Evolutionary conservation across 2,329 filamentous ascomycete species (phyloP), one percentile per base, ranked within the genome.

Genomic region (Ophiognomonia clavigignenti-juglandacearum): DNA sequence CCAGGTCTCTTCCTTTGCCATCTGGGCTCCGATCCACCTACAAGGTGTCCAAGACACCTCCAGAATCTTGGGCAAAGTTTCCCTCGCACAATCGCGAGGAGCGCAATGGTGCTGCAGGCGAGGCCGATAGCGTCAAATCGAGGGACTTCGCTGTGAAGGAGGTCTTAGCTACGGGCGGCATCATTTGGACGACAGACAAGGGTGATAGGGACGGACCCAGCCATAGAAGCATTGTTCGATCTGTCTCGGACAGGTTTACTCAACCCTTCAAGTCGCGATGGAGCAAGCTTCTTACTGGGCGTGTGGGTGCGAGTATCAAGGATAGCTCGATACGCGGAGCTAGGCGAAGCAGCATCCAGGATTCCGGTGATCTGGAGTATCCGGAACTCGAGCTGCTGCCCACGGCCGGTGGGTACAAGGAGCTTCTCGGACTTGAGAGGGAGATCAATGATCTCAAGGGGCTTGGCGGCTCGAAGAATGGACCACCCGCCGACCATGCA

Each of bases 11-110:
- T 18, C 11, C 23, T 16, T 9, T 27, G 14, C 18, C 39, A n/a
- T 18, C 39, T 14, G 16, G 13, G 10, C 16, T 36, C 1, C 39
- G 26, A 16, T n/a, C 23, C 11, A 9, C 24, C 45, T 23, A n/a
- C 32, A 39, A 31, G 31, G 16, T 22, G 9, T 27, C 27, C 8
- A 44, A 29, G 6, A 44, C 39, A 19, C 19, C 46, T 42, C 61
- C 63, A 4, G 53, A 52, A 13, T 59, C 64, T 7, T 69, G 67
- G 66, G 54, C 65, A 9, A 64, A 47, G 23, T 67, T 60, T 43
- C 57, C 62, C 16, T 64, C 65, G 3, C 55, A 61, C 26, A 61
- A 55, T 4, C 56, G 61, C 24, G 55, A 56, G 23, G 56, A 61
- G 43, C 59, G 62, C 31, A 62, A 56, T 20, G 57, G 50, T 27